Percentiles rank a stretch among this genome's conserved stretches.
phyloP scores from a whole-genome alignment of 495 filamentous ascomycete species.

The Neurospora tetraspora region DNA sequence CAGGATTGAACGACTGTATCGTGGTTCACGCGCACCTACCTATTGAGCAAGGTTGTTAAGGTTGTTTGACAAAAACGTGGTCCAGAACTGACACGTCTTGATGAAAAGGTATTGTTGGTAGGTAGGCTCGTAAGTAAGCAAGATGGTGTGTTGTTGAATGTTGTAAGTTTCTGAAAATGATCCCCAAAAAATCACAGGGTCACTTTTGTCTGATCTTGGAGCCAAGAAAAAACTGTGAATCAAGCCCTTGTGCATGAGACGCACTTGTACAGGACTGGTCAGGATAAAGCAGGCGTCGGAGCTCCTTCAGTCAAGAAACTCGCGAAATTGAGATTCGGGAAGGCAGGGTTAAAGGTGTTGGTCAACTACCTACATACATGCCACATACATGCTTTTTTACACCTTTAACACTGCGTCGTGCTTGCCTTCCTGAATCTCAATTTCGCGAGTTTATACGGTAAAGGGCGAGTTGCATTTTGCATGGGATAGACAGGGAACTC shows the following conservation, averaged over 20 bases:
- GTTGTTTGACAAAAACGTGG: background rate
- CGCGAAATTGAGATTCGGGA: no score
- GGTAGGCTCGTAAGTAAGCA: background rate
- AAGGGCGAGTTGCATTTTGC: no score
- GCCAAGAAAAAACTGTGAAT: background rate
- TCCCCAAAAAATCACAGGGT: background rate
- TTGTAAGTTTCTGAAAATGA: background rate
- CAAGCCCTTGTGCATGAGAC: background rate
- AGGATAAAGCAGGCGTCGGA: no score
- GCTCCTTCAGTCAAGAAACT: no score
- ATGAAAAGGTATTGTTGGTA: background rate
- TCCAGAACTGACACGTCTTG: background rate
- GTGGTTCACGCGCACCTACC: background rate
- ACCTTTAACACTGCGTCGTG: no score
- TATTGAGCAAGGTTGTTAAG: background rate
- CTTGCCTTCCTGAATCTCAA: no score
- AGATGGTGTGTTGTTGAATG: background rate
- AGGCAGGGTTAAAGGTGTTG: no score
- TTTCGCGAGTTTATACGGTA: no score
- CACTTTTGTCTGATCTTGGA: background rate
- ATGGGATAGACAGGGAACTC: no score
- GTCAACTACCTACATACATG: no score
- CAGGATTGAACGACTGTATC: background rate
- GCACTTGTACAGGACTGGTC: background rate
- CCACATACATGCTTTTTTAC: no score